Evolutionary conservation across 1,284 basidiomycete genomes (phyloP).

Genomic region (Phaffia rhodozyma): DNA sequence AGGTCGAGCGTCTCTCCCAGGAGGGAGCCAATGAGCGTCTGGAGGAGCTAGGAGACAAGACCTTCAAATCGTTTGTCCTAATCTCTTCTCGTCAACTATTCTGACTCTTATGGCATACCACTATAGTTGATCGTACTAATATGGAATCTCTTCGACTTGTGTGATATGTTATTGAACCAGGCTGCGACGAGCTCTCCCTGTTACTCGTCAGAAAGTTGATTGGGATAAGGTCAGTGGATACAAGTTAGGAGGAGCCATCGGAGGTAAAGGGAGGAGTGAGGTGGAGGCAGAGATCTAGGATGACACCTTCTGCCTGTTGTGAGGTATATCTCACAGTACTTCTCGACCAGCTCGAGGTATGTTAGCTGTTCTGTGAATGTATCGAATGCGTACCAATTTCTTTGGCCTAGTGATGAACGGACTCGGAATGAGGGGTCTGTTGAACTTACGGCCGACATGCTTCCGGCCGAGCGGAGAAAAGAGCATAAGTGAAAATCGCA

Average conservation of each 20-base stretch:
- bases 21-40: constrained; percentile 65
- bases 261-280: constrained; percentile 2
- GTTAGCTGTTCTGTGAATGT: no score
- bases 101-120: neutral
- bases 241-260: constrained; percentile 49
- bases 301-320: no score
- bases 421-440: no score
- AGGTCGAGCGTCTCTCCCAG: constrained; percentile 66
- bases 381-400: no score
- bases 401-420: no score
- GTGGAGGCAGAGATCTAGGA: constrained; percentile 9
- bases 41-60: constrained; percentile 74
- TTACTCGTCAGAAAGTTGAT: constrained; percentile 85
- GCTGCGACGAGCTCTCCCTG: constrained; percentile 69
- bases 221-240: constrained; percentile 85
- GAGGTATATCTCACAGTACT: no score
- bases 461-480: no score
- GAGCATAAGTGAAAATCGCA: no score
- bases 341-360: no score
- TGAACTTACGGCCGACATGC: no score
- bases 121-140: neutral
- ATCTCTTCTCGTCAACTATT: neutral
- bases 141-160: neutral
- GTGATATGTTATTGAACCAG: constrained; percentile 30
- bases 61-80: constrained; percentile 52